Percentiles rank a stretch among this genome's conserved stretches.
Evolutionary conservation across 2,329 filamentous ascomycete species (phyloP).

Genomic region (Trichoderma pleuroti): DNA sequence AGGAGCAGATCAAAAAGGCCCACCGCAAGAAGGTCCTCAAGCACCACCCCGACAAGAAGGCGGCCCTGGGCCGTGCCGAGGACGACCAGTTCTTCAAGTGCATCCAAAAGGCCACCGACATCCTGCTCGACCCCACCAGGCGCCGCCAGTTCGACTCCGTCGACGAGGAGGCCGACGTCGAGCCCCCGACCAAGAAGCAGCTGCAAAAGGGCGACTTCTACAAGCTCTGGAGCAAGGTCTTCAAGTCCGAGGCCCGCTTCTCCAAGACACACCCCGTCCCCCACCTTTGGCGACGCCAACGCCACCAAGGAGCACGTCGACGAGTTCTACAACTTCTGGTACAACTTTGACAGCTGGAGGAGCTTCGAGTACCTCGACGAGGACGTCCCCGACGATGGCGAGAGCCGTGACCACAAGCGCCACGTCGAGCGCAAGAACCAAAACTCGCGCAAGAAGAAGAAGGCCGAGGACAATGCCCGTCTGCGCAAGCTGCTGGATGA

Average conservation of each 20-base stretch:
- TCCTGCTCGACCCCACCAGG: constrained; percentile 87
- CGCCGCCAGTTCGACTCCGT: constrained; percentile 96
- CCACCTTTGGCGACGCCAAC: constrained; percentile 78
- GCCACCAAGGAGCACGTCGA: constrained; percentile 87
- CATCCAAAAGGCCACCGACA: constrained; percentile 95
- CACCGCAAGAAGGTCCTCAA: constrained; percentile 99
- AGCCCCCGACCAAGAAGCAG: constrained; percentile 90
- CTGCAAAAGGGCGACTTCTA: constrained; percentile 83
- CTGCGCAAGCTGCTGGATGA: constrained; percentile 89
- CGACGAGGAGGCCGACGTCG: constrained; percentile 87
- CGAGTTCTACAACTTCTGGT: constrained; percentile 99
- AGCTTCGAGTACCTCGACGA: constrained; percentile 98
- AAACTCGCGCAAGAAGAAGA: constrained; percentile 98
- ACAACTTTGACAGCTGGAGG: constrained; percentile 98
- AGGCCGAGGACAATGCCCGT: constrained; percentile 93
- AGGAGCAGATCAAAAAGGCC: constrained; percentile 98
- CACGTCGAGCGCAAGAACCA: constrained; percentile 98
- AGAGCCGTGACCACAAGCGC: constrained; percentile 98
- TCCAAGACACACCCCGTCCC: constrained; percentile 88
- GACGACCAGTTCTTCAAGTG: constrained; percentile 99
- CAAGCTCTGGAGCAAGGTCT: constrained; percentile 88
- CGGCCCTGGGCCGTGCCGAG: constrained; percentile 78
- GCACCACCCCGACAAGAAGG: constrained; percentile 99
- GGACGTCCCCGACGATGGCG: constrained; percentile 97
- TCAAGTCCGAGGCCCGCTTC: constrained; percentile 90